A percentile compares a stretch with the other conserved stretches of the same genome.
phyloP scores from a whole-genome alignment of 495 filamentous ascomycete species.

The Xylaria longipes region DNA sequence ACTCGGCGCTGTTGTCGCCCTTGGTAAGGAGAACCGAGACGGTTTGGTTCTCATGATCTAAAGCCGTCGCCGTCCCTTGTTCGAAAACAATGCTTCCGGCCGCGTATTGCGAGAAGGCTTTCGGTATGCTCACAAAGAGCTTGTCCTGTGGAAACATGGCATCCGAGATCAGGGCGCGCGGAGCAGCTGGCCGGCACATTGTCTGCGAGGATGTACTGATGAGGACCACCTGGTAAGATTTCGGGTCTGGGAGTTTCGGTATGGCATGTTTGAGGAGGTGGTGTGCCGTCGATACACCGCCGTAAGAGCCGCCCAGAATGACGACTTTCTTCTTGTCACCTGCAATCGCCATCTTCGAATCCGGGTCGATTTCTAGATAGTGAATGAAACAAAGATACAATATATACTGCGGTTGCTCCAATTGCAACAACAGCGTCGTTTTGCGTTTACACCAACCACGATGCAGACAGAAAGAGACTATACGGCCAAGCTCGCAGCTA shows the following conservation, averaged over 20 bases:
- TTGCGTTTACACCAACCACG: not conserved
- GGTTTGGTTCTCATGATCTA: slow-evolving; percentile 52
- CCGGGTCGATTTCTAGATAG: not conserved
- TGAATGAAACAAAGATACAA: not conserved
- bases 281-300: slow-evolving; percentile 57
- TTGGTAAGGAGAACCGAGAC: slow-evolving; percentile 41
- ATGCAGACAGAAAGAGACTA: not conserved
- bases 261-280: slow-evolving; percentile 60
- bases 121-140: slow-evolving; percentile 53
- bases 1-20: slow-evolving; percentile 36
- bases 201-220: slow-evolving; percentile 52
- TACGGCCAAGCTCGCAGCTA: not conserved
- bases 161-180: slow-evolving; percentile 56
- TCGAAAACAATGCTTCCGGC: slow-evolving; percentile 58
- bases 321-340: slow-evolving; percentile 47
- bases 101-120: slow-evolving; percentile 52
- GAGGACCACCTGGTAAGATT: slow-evolving; percentile 45
- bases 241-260: slow-evolving; percentile 44
- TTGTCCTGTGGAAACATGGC: slow-evolving; percentile 53
- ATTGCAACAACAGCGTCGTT: too few relatives aligned
- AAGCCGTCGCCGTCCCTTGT: slow-evolving; percentile 55
- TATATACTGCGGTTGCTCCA: too few relatives aligned
- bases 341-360: slow-evolving; percentile 8
- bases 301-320: slow-evolving; percentile 62
- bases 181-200: slow-evolving; percentile 53